These are phyloP conservation scores for Cryptomeria japonica DNA, from an alignment of 75 land plant species.

Conservation along the genomic window DNA sequence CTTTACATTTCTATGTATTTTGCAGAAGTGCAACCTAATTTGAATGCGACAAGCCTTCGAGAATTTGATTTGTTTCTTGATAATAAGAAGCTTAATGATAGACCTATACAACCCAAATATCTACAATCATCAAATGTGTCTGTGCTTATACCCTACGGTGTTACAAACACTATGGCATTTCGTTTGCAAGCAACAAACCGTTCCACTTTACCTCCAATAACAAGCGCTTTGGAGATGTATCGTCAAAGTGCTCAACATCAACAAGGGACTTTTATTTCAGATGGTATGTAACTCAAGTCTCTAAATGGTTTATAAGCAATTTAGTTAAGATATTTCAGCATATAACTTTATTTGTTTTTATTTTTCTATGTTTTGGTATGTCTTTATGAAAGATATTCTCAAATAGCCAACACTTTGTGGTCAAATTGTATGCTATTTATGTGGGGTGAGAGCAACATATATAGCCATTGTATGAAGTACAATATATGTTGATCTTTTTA, in stretches of 20 bases:
- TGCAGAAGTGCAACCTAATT: not conserved
- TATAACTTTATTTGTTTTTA: no score
- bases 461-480: no score
- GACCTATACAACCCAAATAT: not conserved
- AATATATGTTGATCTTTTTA: no score
- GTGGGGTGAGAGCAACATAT: no score
- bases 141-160: not conserved
- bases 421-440: no score
- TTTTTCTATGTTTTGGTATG: no score
- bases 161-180: not conserved
- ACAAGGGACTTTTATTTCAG: not conserved
- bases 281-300: not conserved
- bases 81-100: not conserved
- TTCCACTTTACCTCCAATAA: not conserved
- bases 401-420: no score
- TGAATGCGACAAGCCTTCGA: not conserved
- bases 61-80: conserved; percentile 1
- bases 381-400: no score
- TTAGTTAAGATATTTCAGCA: no score
- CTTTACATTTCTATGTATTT: conserved; percentile 5
- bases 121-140: not conserved
- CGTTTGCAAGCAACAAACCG: not conserved
- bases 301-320: no score
- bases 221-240: not conserved
- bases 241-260: not conserved